phyloP scores from a whole-genome alignment of 345 rosid species.

The Laguncularia racemosa region DNA sequence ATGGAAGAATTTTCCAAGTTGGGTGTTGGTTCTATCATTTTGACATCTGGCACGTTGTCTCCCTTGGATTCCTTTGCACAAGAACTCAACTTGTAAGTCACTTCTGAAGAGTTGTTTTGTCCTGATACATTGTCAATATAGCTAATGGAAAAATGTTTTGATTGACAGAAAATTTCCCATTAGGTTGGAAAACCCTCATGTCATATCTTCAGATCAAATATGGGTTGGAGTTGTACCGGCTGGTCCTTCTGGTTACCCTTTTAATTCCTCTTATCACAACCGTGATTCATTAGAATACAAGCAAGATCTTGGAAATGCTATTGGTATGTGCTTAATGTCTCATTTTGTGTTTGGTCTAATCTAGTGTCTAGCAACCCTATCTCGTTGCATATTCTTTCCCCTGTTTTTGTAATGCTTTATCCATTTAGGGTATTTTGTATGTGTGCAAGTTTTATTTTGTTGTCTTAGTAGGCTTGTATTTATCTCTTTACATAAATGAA shows the following conservation, averaged over 20 bases:
- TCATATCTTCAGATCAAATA: constrained; percentile 78
- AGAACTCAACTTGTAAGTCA: constrained; percentile 78
- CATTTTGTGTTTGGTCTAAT: too few species aligned
- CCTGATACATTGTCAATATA: constrained; percentile 9
- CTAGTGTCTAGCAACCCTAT: too few species aligned
- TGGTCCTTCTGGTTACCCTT: constrained; percentile 76
- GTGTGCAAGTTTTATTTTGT: too few species aligned
- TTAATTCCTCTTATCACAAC: constrained; percentile 74
- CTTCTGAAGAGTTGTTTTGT: not conserved
- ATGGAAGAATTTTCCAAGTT: constrained; percentile 68
- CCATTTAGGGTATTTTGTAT: too few species aligned
- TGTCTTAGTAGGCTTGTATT: too few species aligned
- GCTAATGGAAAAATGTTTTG: constrained; percentile 14
- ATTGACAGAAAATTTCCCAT: constrained; percentile 76
- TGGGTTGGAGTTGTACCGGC: constrained; percentile 89
- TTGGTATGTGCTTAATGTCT: constrained; percentile 43
- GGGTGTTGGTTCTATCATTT: constrained; percentile 81
- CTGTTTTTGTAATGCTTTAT: too few species aligned
- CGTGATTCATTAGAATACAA: constrained; percentile 87
- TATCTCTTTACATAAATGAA: too few species aligned
- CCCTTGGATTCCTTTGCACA: constrained; percentile 92
- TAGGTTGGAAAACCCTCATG: constrained; percentile 96
- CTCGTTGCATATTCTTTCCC: too few species aligned
- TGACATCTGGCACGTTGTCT: constrained; percentile 96
- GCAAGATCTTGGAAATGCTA: constrained; percentile 94